Conservation (phyloP, 257 asterid genomes). For the Petunia secreta region DNA sequence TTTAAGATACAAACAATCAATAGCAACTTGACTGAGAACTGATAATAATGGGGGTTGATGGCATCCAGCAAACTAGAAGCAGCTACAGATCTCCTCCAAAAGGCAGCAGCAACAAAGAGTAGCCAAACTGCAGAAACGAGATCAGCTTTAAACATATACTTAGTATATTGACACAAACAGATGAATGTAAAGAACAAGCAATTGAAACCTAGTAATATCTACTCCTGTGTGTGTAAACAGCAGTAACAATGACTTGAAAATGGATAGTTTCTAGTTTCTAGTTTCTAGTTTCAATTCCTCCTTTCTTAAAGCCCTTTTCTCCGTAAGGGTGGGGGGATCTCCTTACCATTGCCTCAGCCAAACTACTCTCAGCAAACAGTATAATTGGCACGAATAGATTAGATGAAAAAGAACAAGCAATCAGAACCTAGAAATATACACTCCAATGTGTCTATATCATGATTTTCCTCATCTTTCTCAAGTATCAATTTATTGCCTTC, state of each 20-base stretch:
- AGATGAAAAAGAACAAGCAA: neutral
- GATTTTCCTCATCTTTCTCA: neutral
- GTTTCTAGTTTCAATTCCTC: too few species aligned
- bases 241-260: too few species aligned
- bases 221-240: neutral
- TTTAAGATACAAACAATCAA: neutral
- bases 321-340: too few species aligned
- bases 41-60: neutral
- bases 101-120: constrained; percentile 25
- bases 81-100: constrained; percentile 26
- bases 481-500: neutral
- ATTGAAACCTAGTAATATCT: neutral
- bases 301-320: too few species aligned
- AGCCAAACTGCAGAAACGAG: constrained; percentile 22
- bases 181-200: neutral
- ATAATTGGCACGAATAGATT: too few species aligned
- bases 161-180: too few species aligned
- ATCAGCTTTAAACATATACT: neutral
- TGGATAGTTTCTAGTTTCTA: too few species aligned
- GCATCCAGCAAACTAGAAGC: constrained; percentile 27
- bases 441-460: neutral
- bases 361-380: too few species aligned
- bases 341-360: too few species aligned
- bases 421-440: neutral
- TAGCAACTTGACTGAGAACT: neutral